A percentile compares a stretch with the other conserved stretches of the same genome.
Conservation (phyloP, 176 grass and related monocot genomes). For the Musa schizocarpa region DNA sequence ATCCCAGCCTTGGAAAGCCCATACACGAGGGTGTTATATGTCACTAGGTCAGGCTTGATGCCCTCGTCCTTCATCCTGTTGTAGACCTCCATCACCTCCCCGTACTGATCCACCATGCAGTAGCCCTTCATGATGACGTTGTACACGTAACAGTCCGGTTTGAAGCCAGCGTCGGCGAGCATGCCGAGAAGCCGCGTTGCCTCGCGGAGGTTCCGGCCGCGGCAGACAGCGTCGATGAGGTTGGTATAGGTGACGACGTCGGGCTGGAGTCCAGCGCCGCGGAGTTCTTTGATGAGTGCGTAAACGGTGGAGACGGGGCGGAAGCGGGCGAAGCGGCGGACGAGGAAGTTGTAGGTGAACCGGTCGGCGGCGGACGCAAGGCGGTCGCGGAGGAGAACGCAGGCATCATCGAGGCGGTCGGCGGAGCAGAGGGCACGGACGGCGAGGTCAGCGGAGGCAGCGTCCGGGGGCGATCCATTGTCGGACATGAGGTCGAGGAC, state of each 20-base stretch:
- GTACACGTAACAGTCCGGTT: conserved; percentile 65
- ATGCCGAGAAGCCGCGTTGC: conserved; percentile 41
- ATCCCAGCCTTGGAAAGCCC: conserved; percentile 67
- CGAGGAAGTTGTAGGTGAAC: conserved; percentile 45
- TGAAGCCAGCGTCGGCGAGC: conserved; percentile 51
- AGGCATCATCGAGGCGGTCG: conserved; percentile 33
- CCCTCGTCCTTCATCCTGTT: conserved; percentile 65
- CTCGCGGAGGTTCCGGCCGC: conserved; percentile 46
- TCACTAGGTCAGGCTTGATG: conserved; percentile 73
- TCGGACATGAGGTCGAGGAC: conserved; percentile 28
- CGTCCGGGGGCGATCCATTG: conserved; percentile 20
- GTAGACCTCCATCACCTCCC: conserved; percentile 45
- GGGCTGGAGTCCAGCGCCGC: conserved; percentile 18
- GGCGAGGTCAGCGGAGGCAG: conserved; percentile 33
- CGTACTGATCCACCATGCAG: conserved; percentile 44
- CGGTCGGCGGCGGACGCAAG: conserved; percentile 16
- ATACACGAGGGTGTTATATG: conserved; percentile 77
- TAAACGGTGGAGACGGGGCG: conserved; percentile 51
- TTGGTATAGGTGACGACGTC: conserved; percentile 45
- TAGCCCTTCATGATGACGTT: conserved; percentile 82
- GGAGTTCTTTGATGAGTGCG: conserved; percentile 43
- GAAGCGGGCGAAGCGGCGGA: conserved; percentile 52
- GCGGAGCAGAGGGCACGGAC: conserved; percentile 36
- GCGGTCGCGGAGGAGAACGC: conserved; percentile 23
- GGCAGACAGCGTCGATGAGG: conserved; percentile 59